Base-by-base conservation (phyloP, 352 stramenopile species). In the Plasmopara muralis region DNA sequence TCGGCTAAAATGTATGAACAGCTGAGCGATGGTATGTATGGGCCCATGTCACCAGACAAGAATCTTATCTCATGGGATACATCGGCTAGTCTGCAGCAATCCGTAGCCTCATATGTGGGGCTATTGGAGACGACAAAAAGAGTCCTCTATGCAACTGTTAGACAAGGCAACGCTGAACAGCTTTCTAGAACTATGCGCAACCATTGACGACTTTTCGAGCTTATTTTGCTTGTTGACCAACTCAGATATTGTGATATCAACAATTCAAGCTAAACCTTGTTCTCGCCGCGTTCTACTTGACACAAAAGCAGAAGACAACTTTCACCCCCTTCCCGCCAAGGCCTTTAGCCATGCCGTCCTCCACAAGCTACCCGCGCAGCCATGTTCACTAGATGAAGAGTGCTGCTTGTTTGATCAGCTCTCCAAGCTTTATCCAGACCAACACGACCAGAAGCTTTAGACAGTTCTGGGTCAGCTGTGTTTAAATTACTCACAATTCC, bases 401-500 rank as follows among this genome's bases (percentile, higher is more conserved):
- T 6, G 9, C 0, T 9, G 10, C 6, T 1, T 46, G 18, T 30
- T 30, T n/a, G n/a, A 30, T 5, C 8, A 2, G 9, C 4, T 29
- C 13, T 46, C 41, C 6, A 46, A 9, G 30, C 13, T 16, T 9
- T 29, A 29, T n/a, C 41, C 16, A 5, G 9, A 34, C 30, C 5
- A 9, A 9, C n/a, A n/a, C 5, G 18, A 89, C 91, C 6, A n/a
- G 5, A 15, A 33, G 8, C 31, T 13, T 46, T 9, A 34, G 15
- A 15, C n/a, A 15, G 9, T 14, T 33, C 9, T 16, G n/a, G 16
- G 82, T 76, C 90, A 85, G 88, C 30, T 34, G 30, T 34, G 30
- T 34, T 9, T 9, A 9, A 9, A 34, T 9, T 9, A 34, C 5
- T 34, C 60, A 16, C 41, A 46, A 34, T 33, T 6, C 41, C 31